Conservation (phyloP, 1,284 basidiomycete genomes). For the Neonothopanus nambi region DNA sequence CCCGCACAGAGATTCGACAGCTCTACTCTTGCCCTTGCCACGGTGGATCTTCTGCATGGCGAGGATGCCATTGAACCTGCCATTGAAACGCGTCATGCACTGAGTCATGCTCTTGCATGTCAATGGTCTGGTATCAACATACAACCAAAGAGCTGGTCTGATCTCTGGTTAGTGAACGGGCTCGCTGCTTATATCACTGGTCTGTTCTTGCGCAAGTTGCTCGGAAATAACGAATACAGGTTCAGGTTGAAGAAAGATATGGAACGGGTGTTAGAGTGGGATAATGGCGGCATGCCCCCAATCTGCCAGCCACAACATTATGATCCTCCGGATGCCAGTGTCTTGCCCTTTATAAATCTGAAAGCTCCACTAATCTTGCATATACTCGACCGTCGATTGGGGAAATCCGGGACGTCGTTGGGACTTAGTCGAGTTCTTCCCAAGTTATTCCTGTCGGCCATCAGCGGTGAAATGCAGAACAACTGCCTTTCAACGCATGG, state of each 20-base stretch:
- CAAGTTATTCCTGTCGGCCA: constrained; percentile 91
- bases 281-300: constrained; percentile 89
- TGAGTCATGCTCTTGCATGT: constrained; percentile 88
- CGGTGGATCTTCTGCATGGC: constrained; percentile 85
- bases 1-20: constrained; percentile 79
- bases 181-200: constrained; percentile 90
- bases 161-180: constrained; percentile 95
- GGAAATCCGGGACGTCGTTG: constrained; percentile 93
- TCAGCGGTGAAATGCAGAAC: constrained; percentile 87
- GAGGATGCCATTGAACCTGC: constrained; percentile 93
- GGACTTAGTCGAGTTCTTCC: constrained; percentile 95
- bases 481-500: constrained; percentile 88
- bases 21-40: constrained; percentile 82
- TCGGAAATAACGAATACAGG: constrained; percentile 98
- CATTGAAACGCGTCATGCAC: constrained; percentile 84
- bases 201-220: constrained; percentile 82
- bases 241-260: constrained; percentile 97
- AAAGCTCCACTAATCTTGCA: constrained; percentile 95
- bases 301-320: constrained; percentile 87
- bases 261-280: constrained; percentile 87
- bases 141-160: constrained; percentile 91
- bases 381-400: constrained; percentile 91
- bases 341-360: constrained; percentile 88
- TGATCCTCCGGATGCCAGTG: constrained; percentile 80
- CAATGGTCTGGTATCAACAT: constrained; percentile 99